Conservation (phyloP, 2,329 filamentous ascomycete species). For the Sporothrix humicola region DNA sequence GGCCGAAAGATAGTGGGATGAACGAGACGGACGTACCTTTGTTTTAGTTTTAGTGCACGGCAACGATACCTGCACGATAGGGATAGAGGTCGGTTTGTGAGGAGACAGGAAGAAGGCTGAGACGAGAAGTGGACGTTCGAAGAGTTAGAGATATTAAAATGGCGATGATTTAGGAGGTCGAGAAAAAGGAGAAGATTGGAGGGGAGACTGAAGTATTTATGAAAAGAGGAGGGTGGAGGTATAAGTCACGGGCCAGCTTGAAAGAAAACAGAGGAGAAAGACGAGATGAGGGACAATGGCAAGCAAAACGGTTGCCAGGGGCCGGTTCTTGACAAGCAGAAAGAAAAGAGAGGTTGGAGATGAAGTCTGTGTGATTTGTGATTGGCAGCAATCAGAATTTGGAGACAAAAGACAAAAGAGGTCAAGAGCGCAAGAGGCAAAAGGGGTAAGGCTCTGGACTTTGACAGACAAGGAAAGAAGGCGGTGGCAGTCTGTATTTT, state of each 20-base stretch:
- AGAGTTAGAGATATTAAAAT: too few relatives aligned
- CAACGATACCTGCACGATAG: conserved; percentile 2
- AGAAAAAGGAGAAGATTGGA: background rate
- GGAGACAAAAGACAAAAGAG: background rate
- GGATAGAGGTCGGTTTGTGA: background rate
- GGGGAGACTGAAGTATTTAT: conserved; percentile 13
- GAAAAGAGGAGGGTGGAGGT: background rate
- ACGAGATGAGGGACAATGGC: background rate
- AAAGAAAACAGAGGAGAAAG: background rate
- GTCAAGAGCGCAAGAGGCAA: background rate
- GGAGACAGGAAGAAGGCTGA: conserved; percentile 3
- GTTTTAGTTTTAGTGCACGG: conserved; percentile 25
- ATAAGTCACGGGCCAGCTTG: background rate
- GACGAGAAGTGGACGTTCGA: background rate
- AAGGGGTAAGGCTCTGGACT: background rate
- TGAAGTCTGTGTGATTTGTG: conserved; percentile 1
- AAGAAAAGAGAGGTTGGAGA: conserved; percentile 21
- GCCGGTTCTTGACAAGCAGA: conserved; percentile 8
- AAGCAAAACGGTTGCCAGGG: conserved; percentile 13
- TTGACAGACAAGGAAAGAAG: conserved; percentile 6
- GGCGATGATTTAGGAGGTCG: background rate
- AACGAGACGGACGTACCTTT: conserved; percentile 26
- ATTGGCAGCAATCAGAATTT: background rate
- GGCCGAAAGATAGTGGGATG: conserved; percentile 28
- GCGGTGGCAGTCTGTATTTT: background rate